Percentiles rank a stretch among this genome's conserved stretches.
These are phyloP conservation scores for Quercus lobata DNA, from an alignment of 331 rosid species.

Conservation along the genomic window DNA sequence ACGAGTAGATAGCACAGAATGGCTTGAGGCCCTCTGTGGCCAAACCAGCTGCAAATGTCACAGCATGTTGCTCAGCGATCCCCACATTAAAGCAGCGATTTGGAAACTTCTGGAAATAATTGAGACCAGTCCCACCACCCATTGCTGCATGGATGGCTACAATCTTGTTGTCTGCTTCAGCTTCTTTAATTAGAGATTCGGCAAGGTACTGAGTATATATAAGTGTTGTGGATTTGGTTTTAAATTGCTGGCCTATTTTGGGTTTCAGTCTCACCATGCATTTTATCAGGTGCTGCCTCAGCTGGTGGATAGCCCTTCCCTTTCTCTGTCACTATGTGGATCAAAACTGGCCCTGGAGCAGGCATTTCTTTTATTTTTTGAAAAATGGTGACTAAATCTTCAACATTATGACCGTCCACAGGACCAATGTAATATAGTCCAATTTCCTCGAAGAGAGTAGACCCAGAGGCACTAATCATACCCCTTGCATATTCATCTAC, in stretches of 20 bases:
- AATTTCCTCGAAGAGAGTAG: conserved; percentile 76
- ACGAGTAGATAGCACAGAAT: conserved; percentile 76
- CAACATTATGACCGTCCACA: conserved; percentile 73
- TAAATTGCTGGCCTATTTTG: conserved; percentile 67
- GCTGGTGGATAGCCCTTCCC: conserved; percentile 91
- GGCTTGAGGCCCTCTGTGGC: conserved; percentile 93
- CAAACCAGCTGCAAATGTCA: conserved; percentile 91
- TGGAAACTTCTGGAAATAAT: conserved; percentile 80
- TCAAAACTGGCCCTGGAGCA: conserved; percentile 67
- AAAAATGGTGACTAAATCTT: conserved; percentile 61
- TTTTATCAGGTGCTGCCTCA: conserved; percentile 68
- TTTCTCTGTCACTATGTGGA: conserved; percentile 77
- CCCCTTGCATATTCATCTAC: conserved; percentile 74
- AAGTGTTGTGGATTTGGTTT: conserved; percentile 58
- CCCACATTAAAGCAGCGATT: conserved; percentile 90
- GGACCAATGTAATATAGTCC: conserved; percentile 85
- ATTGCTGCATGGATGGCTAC: conserved; percentile 95
- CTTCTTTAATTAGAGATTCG: conserved; percentile 82
- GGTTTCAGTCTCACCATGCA: conserved; percentile 67
- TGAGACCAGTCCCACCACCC: conserved; percentile 91
- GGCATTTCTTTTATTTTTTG: conserved; percentile 59
- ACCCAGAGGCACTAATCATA: conserved; percentile 57
- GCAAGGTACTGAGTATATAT: conserved; percentile 80
- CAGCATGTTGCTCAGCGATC: conserved; percentile 92
- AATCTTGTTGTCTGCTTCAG: conserved; percentile 61